A percentile compares a stretch with the other conserved stretches of the same genome.
phyloP scores from a whole-genome alignment of 108 stramenopile genomes.

The Epithemia pelagica region DNA sequence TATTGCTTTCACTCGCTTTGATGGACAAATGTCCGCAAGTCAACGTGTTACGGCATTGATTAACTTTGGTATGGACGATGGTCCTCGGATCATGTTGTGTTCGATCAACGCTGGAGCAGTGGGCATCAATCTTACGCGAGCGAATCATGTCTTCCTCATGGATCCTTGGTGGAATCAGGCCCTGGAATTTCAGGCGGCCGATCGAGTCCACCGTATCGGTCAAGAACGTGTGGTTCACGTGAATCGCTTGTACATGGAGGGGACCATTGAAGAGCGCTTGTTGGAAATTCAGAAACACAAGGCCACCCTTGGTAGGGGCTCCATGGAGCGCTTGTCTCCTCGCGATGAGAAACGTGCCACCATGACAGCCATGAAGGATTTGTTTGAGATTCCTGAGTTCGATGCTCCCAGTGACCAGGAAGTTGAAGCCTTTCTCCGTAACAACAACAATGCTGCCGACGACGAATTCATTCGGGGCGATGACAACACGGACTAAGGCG shows the following conservation, averaged over 20 bases:
- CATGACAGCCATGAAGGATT: neutral
- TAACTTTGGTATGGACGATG: constrained; percentile 26
- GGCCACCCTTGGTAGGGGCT: constrained; percentile 34
- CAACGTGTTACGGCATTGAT: constrained; percentile 32
- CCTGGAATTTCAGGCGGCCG: constrained; percentile 45
- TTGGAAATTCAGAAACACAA: constrained; percentile 35
- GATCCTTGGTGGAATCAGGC: constrained; percentile 48
- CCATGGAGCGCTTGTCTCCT: constrained; percentile 30
- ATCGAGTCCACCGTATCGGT: constrained; percentile 45
- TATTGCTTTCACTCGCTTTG: constrained; percentile 42
- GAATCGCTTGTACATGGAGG: constrained; percentile 35
- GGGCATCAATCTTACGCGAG: constrained; percentile 66
- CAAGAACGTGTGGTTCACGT: constrained; percentile 37
- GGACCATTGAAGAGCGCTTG: constrained; percentile 42
- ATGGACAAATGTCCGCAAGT: constrained; percentile 32
- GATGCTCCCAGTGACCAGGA: too few species aligned
- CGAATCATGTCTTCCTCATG: constrained; percentile 52
- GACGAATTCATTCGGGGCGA: too few species aligned
- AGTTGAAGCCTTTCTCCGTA: too few species aligned
- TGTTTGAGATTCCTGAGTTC: constrained; percentile 11
- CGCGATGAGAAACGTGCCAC: neutral
- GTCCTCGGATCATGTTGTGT: constrained; percentile 39
- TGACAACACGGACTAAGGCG: too few species aligned
- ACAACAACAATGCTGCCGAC: too few species aligned
- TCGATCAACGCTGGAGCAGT: constrained; percentile 33